Evolutionary conservation across 1,284 basidiomycete genomes (phyloP).

Genomic region (Flammula alnicola): DNA sequence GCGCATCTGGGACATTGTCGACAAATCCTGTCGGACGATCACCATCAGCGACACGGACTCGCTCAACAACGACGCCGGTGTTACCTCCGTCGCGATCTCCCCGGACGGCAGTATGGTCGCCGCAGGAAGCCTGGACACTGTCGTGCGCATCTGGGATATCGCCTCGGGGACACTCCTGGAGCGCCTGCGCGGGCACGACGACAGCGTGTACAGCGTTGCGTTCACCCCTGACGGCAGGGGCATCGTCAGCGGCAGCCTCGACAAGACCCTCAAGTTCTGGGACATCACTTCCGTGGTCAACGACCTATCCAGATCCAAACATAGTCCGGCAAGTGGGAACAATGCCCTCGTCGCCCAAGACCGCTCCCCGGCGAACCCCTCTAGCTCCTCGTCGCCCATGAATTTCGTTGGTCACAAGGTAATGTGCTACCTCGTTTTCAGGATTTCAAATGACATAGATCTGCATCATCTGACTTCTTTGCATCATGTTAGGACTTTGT

Average conservation of each 20-base stretch:
- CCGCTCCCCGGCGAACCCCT: not conserved
- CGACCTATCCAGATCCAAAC: not conserved
- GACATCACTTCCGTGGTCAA: conserved; percentile 61
- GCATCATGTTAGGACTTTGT: conserved; percentile 41
- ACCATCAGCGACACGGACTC: conserved; percentile 62
- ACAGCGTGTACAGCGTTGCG: conserved; percentile 87
- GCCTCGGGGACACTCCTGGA: conserved; percentile 74
- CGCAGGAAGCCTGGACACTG: conserved; percentile 82
- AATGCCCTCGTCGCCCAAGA: conserved; percentile 1
- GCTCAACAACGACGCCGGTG: conserved; percentile 67
- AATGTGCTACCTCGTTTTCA: not conserved
- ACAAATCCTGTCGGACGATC: conserved; percentile 60
- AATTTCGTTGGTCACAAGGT: conserved; percentile 2
- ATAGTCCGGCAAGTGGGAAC: conserved; percentile 7
- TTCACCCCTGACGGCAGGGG: conserved; percentile 86
- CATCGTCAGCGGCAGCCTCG: conserved; percentile 83
- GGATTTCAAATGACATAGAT: not conserved
- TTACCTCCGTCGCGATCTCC: conserved; percentile 82
- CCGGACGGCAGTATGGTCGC: conserved; percentile 84
- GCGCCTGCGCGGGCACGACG: conserved; percentile 79
- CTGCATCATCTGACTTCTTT: not conserved
- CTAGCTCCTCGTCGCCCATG: not conserved
- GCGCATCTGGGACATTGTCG: conserved; percentile 86
- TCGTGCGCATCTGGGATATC: conserved; percentile 89
- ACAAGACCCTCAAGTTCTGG: conserved; percentile 90